phyloP scores from a whole-genome alignment of 202 grass and related monocot species.

The Schoenoplectus triqueter region DNA sequence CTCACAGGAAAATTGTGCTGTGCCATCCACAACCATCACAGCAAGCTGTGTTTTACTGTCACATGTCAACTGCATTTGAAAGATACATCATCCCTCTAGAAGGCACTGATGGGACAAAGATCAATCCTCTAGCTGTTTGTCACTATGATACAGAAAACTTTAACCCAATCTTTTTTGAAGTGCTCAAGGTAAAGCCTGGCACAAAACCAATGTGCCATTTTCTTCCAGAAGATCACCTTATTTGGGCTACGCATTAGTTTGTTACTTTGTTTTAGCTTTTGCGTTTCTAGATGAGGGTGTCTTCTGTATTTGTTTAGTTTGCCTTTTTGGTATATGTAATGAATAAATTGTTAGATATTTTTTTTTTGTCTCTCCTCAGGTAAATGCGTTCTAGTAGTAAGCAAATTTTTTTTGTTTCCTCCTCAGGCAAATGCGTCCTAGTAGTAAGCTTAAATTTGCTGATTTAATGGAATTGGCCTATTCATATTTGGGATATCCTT shows the following conservation, averaged over 20 bases:
- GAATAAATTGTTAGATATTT: too few species aligned
- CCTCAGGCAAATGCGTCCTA: too few species aligned
- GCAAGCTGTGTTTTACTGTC: constrained; percentile 5
- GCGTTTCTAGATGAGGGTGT: not conserved
- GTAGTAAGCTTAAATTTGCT: too few species aligned
- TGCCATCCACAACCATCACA: not conserved
- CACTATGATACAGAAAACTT: not conserved
- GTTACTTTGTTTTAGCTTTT: too few species aligned
- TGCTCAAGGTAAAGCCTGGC: not conserved
- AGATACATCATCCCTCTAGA: not conserved
- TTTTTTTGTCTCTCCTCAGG: too few species aligned
- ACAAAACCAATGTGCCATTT: not conserved
- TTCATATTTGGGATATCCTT: too few species aligned
- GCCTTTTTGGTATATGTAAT: not conserved
- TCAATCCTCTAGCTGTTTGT: not conserved
- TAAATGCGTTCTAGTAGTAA: too few species aligned
- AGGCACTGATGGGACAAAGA: not conserved
- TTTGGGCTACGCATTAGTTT: not conserved
- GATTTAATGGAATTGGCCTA: too few species aligned
- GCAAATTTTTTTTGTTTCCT: too few species aligned
- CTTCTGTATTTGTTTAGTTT: not conserved
- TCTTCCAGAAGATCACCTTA: not conserved
- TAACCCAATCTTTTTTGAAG: not conserved
- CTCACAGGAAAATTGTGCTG: not conserved
- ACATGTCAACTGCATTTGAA: not conserved